These are phyloP conservation scores for Phytophthora pseudosyringae DNA, from an alignment of 352 stramenopile genomes.

Conservation along the genomic window DNA sequence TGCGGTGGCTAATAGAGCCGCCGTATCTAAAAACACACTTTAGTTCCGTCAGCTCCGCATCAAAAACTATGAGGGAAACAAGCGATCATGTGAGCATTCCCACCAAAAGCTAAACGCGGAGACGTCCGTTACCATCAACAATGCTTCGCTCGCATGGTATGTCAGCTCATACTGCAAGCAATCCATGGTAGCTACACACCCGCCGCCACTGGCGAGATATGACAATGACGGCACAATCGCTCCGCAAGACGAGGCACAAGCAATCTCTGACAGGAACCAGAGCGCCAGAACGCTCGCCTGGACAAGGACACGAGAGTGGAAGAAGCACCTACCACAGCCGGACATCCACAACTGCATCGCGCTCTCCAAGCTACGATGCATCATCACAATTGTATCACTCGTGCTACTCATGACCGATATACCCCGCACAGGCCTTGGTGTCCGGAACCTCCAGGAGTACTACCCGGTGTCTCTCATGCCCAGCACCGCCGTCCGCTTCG, in stretches of 20 bases:
- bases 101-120: constrained; percentile 1
- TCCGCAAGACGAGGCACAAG: background rate
- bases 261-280: background rate
- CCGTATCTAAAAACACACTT: too few relatives aligned
- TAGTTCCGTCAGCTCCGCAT: too few relatives aligned
- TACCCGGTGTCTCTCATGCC: constrained; percentile 38
- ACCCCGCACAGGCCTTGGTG: constrained; percentile 50
- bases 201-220: background rate
- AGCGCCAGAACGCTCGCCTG: constrained; percentile 7
- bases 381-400: constrained; percentile 49
- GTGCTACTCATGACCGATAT: constrained; percentile 55
- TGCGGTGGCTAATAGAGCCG: background rate
- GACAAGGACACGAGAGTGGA: constrained; percentile 6
- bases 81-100: background rate
- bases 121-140: constrained; percentile 7
- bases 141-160: background rate
- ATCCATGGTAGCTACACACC: constrained; percentile 10
- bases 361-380: constrained; percentile 37
- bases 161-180: background rate
- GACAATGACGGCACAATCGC: background rate
- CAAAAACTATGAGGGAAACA: too few relatives aligned
- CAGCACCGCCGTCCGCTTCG: constrained; percentile 41
- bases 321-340: constrained; percentile 19
- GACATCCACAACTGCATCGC: constrained; percentile 40
- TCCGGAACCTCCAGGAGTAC: constrained; percentile 30